These are phyloP conservation scores for Penicillium sp. DNA, from an alignment of 2,329 filamentous ascomycete genomes.

Conservation along the genomic window DNA sequence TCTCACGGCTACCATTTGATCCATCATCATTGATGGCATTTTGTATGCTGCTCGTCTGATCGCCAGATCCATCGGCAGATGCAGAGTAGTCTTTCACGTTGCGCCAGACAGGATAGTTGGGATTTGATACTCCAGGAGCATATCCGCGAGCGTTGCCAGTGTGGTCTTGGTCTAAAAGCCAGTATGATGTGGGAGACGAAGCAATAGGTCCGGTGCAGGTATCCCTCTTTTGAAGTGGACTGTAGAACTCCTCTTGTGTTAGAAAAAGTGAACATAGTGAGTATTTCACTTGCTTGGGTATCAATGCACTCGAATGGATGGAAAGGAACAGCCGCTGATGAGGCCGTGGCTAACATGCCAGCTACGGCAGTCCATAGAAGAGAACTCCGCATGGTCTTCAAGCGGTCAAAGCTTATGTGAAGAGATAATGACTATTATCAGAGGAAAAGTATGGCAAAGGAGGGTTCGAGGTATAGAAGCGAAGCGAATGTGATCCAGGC, in stretches of 20 bases:
- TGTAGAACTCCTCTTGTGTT: neutral
- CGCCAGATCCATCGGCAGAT: slow-evolving; percentile 40
- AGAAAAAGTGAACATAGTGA: neutral
- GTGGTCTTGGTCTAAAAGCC: slow-evolving; percentile 23
- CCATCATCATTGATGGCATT: slow-evolving; percentile 41
- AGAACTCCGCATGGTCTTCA: neutral
- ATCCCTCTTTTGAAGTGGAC: neutral
- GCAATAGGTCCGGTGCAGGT: slow-evolving; percentile 16
- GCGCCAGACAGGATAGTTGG: slow-evolving; percentile 44
- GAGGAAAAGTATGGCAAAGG: neutral
- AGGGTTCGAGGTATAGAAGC: neutral
- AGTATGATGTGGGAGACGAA: slow-evolving; percentile 22
- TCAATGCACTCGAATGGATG: neutral
- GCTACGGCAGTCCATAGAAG: neutral
- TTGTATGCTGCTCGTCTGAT: slow-evolving; percentile 37
- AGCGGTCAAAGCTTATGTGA: neutral
- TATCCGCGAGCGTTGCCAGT: slow-evolving; percentile 20
- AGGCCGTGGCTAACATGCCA: slow-evolving; percentile 2
- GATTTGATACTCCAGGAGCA: slow-evolving; percentile 29
- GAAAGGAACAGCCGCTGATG: neutral
- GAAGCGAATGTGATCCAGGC: neutral
- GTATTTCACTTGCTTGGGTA: too few relatives aligned
- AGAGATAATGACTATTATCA: neutral
- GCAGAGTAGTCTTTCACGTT: slow-evolving; percentile 44
- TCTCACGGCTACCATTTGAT: slow-evolving; percentile 32